Conservation (phyloP, 768 basidiomycete species). For the Gloeophyllum trabeum region DNA sequence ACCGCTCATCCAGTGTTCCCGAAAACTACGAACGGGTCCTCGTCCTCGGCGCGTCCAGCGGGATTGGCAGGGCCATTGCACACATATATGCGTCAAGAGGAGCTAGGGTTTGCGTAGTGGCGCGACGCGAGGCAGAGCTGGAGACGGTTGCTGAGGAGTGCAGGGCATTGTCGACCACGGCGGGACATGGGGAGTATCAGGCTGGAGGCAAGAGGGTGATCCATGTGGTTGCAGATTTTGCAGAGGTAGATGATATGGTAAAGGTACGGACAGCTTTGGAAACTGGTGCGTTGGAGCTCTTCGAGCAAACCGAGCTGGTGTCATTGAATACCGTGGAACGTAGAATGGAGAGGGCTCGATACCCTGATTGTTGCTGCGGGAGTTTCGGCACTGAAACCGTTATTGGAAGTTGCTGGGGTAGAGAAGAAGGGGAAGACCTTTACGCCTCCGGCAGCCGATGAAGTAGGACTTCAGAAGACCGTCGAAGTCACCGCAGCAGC, state of each 20-base stretch:
- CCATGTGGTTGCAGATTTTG: slow-evolving; percentile 50
- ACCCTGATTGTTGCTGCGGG: slow-evolving; percentile 78
- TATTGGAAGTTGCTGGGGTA: slow-evolving; percentile 60
- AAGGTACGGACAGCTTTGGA: slow-evolving; percentile 39
- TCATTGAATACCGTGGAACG: too few species aligned
- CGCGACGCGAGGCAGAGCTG: slow-evolving; percentile 44
- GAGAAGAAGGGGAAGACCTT: slow-evolving; percentile 21
- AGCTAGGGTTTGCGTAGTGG: slow-evolving; percentile 65
- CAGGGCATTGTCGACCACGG: slow-evolving; percentile 13
- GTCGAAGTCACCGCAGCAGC: slow-evolving; percentile 48
- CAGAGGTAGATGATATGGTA: slow-evolving; percentile 56
- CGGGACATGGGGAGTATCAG: slow-evolving; percentile 8
- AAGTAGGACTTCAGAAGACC: slow-evolving; percentile 47
- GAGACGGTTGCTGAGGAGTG: slow-evolving; percentile 56
- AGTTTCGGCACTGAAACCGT: slow-evolving; percentile 68
- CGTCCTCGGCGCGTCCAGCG: slow-evolving; percentile 75
- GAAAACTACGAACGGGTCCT: slow-evolving; percentile 58
- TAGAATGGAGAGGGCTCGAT: slow-evolving; percentile 78
- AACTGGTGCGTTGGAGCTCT: slow-evolving; percentile 30
- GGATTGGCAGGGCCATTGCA: slow-evolving; percentile 68
- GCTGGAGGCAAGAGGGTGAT: slow-evolving; percentile 26
- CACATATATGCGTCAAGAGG: slow-evolving; percentile 64
- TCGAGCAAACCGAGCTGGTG: too few species aligned
- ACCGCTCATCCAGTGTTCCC: slow-evolving; percentile 25
- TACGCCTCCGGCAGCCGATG: slow-evolving; percentile 25